Base-by-base conservation (phyloP, 257 asterid species). In the Solanum habrochaites region DNA sequence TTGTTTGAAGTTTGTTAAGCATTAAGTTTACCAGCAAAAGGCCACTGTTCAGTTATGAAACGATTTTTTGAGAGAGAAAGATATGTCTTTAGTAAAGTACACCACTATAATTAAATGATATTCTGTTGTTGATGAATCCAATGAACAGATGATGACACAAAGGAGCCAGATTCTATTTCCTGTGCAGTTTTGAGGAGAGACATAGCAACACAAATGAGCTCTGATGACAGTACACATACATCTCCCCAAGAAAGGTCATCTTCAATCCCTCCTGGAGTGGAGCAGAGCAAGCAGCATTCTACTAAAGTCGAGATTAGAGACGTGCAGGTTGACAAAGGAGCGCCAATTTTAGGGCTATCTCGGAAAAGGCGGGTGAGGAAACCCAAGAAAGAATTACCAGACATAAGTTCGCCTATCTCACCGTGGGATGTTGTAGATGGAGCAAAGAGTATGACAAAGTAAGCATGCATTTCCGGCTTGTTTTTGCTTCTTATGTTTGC, bases 131-230 rank as follows among this genome's bases (percentile, higher is more conserved):
- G 72, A 74, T 74, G 62, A 69, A 66, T 83, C 84, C 88, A 47
- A 86, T 88, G 69, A 66, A 83, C 88, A 96, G 97, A 93, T 84
- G 90, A 88, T 66, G 91, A 85, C 18, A 78, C 37, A 43, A 87
- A 89, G 86, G 95, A 92, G 84, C 92, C 89, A 45, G 98, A 90
- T 16, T 43, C 71, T 25, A 90, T 85, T 49, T 87, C 92, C n/a
- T 84, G 52, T 21, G 90, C 69, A 6, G 91, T 92, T 83, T 90
- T 94, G 16, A 90, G 93, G 62, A 92, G 97, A 88, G 99, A 96
- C 88, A 92, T 94, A 94, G 97, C 98, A 60, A 97, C 98, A 49
- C 98, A 96, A 88, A 96, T 96, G 98, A 96, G 98, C 92, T 95
- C 98, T 1, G 94, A 90, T 45, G 89, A 90, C 49, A 94, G 99